Percentiles rank a stretch among this genome's conserved stretches.
These are phyloP conservation scores for Spizellomyces punctatus DNA, from an alignment of 192 early-diverging fungal species.

Conservation along the genomic window DNA sequence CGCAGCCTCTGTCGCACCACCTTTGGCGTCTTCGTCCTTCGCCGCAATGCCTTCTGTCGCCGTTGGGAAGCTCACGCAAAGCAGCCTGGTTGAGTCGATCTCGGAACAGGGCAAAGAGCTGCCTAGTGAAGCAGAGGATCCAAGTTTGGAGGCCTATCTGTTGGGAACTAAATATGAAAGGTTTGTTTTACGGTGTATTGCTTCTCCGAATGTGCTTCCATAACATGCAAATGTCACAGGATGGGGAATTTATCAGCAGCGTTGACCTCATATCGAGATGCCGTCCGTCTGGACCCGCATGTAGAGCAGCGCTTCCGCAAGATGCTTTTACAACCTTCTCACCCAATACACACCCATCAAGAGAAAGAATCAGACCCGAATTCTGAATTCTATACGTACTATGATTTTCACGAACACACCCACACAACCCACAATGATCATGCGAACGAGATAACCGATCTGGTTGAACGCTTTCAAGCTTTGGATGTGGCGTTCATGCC, in stretches of 20 bases:
- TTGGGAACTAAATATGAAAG: slow-evolving; percentile 8
- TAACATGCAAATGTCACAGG: not conserved
- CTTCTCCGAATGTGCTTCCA: not conserved
- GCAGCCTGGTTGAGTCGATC: no score
- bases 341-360: slow-evolving; percentile 1
- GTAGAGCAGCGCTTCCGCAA: slow-evolving; percentile 24
- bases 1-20: no score
- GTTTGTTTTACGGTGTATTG: not conserved
- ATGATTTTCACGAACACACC: slow-evolving; percentile 4
- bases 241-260: slow-evolving; percentile 31
- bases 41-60: no score
- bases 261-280: slow-evolving; percentile 16
- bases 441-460: not conserved
- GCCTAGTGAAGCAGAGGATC: not conserved
- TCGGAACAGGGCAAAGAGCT: no score
- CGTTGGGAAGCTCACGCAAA: no score
- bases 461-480: not conserved
- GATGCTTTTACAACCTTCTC: not conserved
- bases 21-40: no score
- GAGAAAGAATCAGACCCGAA: slow-evolving; percentile 13
- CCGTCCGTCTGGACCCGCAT: slow-evolving; percentile 13
- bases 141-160: slow-evolving; percentile 1
- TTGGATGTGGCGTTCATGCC: slow-evolving; percentile 15
- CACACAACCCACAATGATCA: not conserved
- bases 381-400: slow-evolving; percentile 21